Evolutionary conservation across 2,329 filamentous ascomycete genomes (phyloP), one percentile per base, ranked within the genome.

Genomic region (Apiospora sp.): DNA sequence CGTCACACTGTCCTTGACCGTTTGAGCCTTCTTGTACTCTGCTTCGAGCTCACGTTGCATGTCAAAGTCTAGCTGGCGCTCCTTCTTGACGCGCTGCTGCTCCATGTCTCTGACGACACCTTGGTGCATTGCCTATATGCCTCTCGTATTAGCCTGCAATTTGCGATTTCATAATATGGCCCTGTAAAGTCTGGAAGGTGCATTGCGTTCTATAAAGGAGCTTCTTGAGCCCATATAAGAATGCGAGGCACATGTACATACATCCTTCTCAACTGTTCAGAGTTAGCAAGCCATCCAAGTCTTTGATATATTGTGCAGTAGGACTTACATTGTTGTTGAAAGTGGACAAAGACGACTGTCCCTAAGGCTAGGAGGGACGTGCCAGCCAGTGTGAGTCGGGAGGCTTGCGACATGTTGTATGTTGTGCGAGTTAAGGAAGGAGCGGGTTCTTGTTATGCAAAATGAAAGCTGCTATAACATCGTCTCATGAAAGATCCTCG

Each of bases 41-140:
- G 92, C 90, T 84, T 98, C 95, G 68, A 99, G 86, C 8, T 89
- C 89, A 75, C 88, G 90, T 81, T 99, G 96, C 89, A 97, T 91
- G 76, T 98, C 95, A 79, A 99, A 99, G 81, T 99, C 96, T 70
- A 95, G 90, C 82, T 97, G 94, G 73, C 96, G 92, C 82, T 99
- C 96, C 76, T 90, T 89, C 85, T 98, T 98, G 76, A 98, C 82
- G 67, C 93, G 91, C 81, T 98, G 95, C 80, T 97, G 94, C 80
- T 98, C 96, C 87, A 98, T 93, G 80, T 99, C 96, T 75, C 96
- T 93, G 75, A 98, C 86, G 58, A 99, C 96, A 64, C 96, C 96
- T 76, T 93, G 90, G 80, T 99, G 96, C 96, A 99, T 99, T 72
- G 94, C 93, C 96, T 96, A 75, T 14, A 64, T 12, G 41, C 14